Evolutionary conservation across 148 eudicot species (phyloP), one percentile per base, ranked within the genome.

Genomic region (Persicaria tinctoria): DNA sequence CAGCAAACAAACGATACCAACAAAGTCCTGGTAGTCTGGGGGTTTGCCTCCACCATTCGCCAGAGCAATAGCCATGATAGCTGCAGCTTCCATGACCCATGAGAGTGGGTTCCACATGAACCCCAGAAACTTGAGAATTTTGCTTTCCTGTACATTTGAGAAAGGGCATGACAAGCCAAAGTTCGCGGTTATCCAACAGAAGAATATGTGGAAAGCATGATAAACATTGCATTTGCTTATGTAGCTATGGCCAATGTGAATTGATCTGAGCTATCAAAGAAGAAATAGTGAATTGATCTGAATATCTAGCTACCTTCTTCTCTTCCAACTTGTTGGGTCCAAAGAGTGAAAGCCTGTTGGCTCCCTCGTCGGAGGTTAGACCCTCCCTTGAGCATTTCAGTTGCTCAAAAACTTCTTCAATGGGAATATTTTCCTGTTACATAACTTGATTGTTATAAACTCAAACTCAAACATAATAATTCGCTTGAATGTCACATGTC

Each of bases 1-100:
- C 27, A 84, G 76, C 68, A 84, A 16, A 77, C 87, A 75, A 78
- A 75, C 81, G 63, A 80, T 91, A 76, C 97, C 97, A 68, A 86
- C 81, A 46, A 84, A 84, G 68, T 84, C 86, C 2, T 82, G 86
- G 12, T 79, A 84, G 72, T 84, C 86, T 76, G 86, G 84, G 41
- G 82, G 82, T 74, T 84, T 84, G 3, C 76, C 86, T 63, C 86
- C 86, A 54, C 86, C 86, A 72, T 84, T 83, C 17, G 86, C 86
- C 79, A 84, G 84, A 66, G 82, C 86, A 79, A 84, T 84, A 38
- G 86, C 84, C 86, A 84, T 84, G 38, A 84, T 50, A 74, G 86
- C 86, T 76, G 84, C 86, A 17, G 82, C 84, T 75, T 71, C 74
- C 74, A 71, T 71, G 53, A 71, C 74, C 74, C 74, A 71, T 71